Conservation (phyloP, 2,329 filamentous ascomycete genomes). For the Claviceps sp. region DNA sequence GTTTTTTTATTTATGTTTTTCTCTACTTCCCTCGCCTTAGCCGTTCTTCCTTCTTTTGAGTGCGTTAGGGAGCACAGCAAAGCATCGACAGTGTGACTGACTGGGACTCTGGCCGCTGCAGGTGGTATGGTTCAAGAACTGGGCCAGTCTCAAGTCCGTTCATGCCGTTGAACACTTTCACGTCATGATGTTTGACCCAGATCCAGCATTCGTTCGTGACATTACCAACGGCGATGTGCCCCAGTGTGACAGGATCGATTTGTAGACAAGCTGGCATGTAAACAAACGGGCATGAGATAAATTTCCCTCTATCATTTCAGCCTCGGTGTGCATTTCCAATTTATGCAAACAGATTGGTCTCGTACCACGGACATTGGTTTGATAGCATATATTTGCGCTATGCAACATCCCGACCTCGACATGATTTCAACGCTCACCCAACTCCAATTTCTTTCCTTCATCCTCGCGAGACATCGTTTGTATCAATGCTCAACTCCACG, state of each 20-base stretch:
- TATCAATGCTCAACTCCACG: slow-evolving; percentile 37
- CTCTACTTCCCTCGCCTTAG: not conserved
- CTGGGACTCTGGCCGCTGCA: slow-evolving; percentile 6
- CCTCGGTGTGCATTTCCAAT: not conserved
- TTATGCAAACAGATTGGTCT: not conserved
- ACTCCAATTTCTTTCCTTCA: no score
- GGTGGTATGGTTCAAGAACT: slow-evolving; percentile 53
- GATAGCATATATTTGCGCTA: not conserved
- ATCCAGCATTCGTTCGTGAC: slow-evolving; percentile 51
- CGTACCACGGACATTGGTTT: not conserved
- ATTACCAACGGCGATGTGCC: slow-evolving; percentile 66
- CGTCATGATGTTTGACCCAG: slow-evolving; percentile 74
- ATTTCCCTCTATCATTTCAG: not conserved
- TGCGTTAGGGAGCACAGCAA: not conserved
- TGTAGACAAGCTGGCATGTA: not conserved
- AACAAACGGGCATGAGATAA: not conserved
- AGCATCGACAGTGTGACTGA: not conserved
- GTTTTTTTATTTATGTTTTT: not conserved
- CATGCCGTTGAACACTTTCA: slow-evolving; percentile 88
- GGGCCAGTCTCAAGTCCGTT: slow-evolving; percentile 71
- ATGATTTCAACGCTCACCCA: no score
- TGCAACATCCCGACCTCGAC: not conserved
- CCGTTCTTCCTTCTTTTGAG: not conserved
- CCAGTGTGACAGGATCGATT: slow-evolving; percentile 32
- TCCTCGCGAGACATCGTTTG: slow-evolving; percentile 10